Evolutionary conservation across 2,329 filamentous ascomycete genomes (phyloP), one percentile per base, ranked within the genome.

Genomic region (Clonostachys solani): DNA sequence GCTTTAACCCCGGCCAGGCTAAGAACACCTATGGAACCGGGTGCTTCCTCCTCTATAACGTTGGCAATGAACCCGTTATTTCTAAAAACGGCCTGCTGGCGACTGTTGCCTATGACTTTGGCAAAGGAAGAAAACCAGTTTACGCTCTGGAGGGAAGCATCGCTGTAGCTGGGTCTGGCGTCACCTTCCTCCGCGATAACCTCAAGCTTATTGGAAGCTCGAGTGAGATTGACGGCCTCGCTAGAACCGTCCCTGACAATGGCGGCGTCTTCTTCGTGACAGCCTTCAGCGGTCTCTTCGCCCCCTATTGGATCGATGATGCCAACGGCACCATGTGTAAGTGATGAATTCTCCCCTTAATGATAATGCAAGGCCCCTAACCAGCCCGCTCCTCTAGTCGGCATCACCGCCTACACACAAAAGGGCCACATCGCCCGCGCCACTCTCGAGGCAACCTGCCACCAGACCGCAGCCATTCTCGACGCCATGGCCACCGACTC

Each of bases 21-120:
- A 92, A 92, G 73, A 92, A 92, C 65, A 92, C 89, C 1, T 92
- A 92, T 61, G 89, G 89, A 38, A 92, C 89, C 1, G 89, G 89
- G 18, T 92, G 88, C 65, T 94, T 94, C 72, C 68, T 92, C 54
- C 79, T 92, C 7, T 92, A 91, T 69, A 92, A 94, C 59, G 85
- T 91, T 13, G 89, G 89, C 19, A 75, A 83, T 19, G 86, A 89
- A 67, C 88, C 88, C 5, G 87, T 92, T 47, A 83, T 92, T 49
- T 92, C 89, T 0, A 81, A 74, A 29, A 86, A 92, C 60, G 89
- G 89, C 4, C 74, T 94, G 13, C 70, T 92, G 29, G 84, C 84
- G 29, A 92, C 89, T 0, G 83, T 92, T 15, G 89, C 84, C 1
- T 92, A 87, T 63, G 80, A 92, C 63, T 84, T 92, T 62, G 84